These are phyloP conservation scores for Lodderomyces pseudojiufengensis DNA, from an alignment of 1,139 yeast genomes.

Conservation along the genomic window DNA sequence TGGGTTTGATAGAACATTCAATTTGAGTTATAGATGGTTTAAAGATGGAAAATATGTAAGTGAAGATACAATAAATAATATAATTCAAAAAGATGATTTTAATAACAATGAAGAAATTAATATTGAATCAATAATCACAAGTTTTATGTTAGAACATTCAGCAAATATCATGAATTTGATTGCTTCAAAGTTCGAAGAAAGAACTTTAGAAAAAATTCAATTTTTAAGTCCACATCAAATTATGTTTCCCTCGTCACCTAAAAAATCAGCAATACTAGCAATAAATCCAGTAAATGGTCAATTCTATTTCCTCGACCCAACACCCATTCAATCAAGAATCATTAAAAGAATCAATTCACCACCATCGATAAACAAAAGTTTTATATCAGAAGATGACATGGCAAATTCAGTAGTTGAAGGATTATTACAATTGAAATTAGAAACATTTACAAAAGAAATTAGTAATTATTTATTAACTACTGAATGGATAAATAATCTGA, in stretches of 20 bases:
- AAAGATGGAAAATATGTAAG: conserved; percentile 45
- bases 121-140: conserved; percentile 33
- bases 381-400: conserved; percentile 31
- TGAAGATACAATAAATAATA: conserved; percentile 19
- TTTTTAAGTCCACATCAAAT: conserved; percentile 36
- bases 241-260: conserved; percentile 31
- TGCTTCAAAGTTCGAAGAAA: conserved; percentile 14
- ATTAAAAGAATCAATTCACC: conserved; percentile 33
- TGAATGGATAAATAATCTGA: conserved; percentile 63
- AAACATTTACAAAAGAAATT: conserved; percentile 50
- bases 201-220: conserved; percentile 12
- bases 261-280: conserved; percentile 35
- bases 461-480: conserved; percentile 56
- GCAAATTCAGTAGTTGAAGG: conserved; percentile 33
- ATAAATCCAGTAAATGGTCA: conserved; percentile 46
- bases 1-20: conserved; percentile 54
- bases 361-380: conserved; percentile 14
- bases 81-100: conserved; percentile 5
- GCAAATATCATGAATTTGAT: conserved; percentile 28
- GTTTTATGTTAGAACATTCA: conserved; percentile 38
- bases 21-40: conserved; percentile 64
- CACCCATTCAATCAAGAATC: conserved; percentile 34
- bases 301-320: conserved; percentile 43
- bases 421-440: conserved; percentile 47
- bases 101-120: conserved; percentile 27